Percentiles rank a stretch among this genome's conserved stretches.
These are phyloP conservation scores for Plasmodium fragile DNA, from an alignment of 169 alveolate species.

Conservation along the genomic window DNA sequence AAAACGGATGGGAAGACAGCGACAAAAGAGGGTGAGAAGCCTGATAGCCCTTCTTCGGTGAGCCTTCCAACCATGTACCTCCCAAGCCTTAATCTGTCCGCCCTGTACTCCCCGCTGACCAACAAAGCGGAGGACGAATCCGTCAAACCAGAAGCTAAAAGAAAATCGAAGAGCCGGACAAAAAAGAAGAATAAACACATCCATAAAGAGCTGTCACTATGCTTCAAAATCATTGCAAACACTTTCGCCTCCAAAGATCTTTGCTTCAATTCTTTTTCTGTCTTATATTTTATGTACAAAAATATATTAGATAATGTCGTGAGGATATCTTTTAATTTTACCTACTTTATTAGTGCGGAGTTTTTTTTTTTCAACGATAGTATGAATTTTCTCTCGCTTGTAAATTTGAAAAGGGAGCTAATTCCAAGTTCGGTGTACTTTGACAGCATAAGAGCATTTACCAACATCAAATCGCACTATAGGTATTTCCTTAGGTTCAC, in stretches of 20 bases:
- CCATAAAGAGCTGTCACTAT: conserved; percentile 18
- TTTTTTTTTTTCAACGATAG: conserved; percentile 62
- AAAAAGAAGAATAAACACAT: conserved; percentile 16
- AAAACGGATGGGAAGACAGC: not conserved
- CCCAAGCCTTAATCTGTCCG: not conserved
- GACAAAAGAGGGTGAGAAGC: not conserved
- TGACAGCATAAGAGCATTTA: conserved; percentile 71
- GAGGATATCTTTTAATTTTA: conserved; percentile 62
- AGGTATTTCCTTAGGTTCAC: conserved; percentile 9
- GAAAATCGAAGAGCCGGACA: not conserved
- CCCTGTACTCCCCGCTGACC: not conserved
- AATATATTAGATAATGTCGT: conserved; percentile 43
- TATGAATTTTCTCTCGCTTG: conserved; percentile 32
- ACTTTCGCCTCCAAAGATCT: conserved; percentile 26
- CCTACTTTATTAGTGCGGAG: conserved; percentile 55
- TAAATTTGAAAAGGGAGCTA: conserved; percentile 44
- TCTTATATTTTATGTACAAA: conserved; percentile 69
- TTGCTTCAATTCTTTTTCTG: conserved; percentile 30
- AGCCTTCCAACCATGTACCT: not conserved
- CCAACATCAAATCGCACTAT: conserved; percentile 69
- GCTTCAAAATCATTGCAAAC: conserved; percentile 46
- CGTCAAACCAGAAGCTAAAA: conserved; percentile 23
- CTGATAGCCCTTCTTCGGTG: not conserved
- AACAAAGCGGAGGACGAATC: conserved; percentile 13
- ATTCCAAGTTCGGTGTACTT: conserved; percentile 43